A percentile compares a stretch with the other conserved stretches of the same genome.
phyloP scores from a whole-genome alignment of 2,329 filamentous ascomycete species.

The Aaosphaeria pasadenensis region DNA sequence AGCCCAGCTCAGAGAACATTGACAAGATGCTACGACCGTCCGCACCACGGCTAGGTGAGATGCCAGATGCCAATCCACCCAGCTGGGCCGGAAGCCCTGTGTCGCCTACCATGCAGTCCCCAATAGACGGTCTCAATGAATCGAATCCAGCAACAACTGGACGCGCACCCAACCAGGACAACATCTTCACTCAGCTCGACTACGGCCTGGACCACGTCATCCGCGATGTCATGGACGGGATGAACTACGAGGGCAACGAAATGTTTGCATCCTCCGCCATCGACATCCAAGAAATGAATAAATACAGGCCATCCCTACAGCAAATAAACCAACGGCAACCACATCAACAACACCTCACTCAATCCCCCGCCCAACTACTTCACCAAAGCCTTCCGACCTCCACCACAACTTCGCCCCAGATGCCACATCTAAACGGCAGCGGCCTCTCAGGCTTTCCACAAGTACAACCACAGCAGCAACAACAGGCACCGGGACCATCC shows the following conservation, averaged over 20 bases:
- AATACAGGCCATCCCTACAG: too few relatives aligned
- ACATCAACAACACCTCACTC: neutral
- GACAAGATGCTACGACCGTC: constrained; percentile 28
- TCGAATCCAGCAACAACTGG: neutral
- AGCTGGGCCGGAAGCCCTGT: constrained; percentile 21
- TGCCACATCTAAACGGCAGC: neutral
- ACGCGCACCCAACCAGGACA: neutral
- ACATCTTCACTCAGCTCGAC: neutral
- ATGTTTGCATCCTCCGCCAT: neutral
- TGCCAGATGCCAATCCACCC: constrained; percentile 10
- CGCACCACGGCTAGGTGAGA: constrained; percentile 26
- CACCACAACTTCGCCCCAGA: neutral
- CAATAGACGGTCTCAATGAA: neutral
- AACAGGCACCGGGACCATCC: too few relatives aligned
- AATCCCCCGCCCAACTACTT: neutral
- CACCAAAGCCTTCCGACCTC: neutral
- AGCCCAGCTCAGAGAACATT: constrained; percentile 19
- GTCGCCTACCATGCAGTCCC: neutral
- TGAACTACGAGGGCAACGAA: constrained; percentile 2
- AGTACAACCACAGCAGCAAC: too few relatives aligned
- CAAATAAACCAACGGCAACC: neutral
- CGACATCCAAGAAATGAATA: neutral
- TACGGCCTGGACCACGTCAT: constrained; percentile 26
- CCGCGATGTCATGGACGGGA: constrained; percentile 24
- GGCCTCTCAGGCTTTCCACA: neutral